phyloP scores from a whole-genome alignment of 116 monocot genomes.

The Phalaenopsis hybrid region DNA sequence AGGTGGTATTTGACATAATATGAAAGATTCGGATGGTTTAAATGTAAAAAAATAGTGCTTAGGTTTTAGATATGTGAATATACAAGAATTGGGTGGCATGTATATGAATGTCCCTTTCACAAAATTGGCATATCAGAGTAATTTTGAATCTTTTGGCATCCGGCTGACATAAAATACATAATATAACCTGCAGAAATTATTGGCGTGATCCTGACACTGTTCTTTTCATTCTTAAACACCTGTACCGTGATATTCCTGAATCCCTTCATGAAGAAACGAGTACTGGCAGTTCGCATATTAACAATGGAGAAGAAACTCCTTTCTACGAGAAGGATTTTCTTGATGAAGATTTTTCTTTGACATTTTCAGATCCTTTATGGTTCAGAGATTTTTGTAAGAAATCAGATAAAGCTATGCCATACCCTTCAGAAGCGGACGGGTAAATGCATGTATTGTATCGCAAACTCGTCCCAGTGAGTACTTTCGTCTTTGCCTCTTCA shows the following conservation, averaged over 20 bases:
- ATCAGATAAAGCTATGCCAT: conserved; percentile 43
- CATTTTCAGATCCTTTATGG: conserved; percentile 57
- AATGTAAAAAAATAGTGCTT: no score
- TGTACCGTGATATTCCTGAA: conserved; percentile 83
- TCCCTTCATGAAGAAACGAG: conserved; percentile 32
- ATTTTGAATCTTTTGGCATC: neutral
- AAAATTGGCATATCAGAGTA: neutral
- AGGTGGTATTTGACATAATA: no score
- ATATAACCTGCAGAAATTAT: conserved; percentile 50
- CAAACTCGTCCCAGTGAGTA: no score
- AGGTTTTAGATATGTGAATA: no score
- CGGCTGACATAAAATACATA: neutral
- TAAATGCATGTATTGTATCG: no score
- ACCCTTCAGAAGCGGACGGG: no score
- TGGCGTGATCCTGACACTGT: conserved; percentile 96
- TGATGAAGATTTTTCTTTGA: conserved; percentile 83
- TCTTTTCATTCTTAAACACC: conserved; percentile 91
- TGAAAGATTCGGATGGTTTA: no score
- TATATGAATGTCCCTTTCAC: neutral
- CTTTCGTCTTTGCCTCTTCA: no score
- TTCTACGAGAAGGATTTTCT: conserved; percentile 59
- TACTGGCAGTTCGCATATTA: conserved; percentile 11
- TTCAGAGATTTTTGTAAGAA: conserved; percentile 70
- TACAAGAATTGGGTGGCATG: no score
- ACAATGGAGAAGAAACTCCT: conserved; percentile 19